Evolutionary conservation across 495 filamentous ascomycete genomes (phyloP), one percentile per base, ranked within the genome.

Genomic region (Lindgomyces ingoldianus): DNA sequence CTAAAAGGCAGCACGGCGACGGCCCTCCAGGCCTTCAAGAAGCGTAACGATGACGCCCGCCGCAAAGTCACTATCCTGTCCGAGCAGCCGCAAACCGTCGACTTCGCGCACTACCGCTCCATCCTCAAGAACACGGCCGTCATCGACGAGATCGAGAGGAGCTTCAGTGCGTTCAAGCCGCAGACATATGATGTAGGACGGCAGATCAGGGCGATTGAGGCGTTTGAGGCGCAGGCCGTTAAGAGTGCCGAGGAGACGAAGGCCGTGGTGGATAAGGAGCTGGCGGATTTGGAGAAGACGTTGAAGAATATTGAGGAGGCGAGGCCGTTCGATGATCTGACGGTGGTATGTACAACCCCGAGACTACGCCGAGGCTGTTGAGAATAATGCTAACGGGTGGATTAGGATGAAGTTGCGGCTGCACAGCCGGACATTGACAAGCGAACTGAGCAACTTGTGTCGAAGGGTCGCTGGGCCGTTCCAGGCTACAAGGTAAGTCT

Each of bases 41-140:
- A 96, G 87, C 94, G 95, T 80, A 97, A 98, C 83, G 95, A 99
- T 70, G 93, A 98, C 74, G 93, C 90, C 75, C 93, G 94, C 80
- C 93, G 95, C 80, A 93, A 91, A 80, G 82, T 98, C 33, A 83
- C 84, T 74, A 57, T 85, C 45, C 90, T 98, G 44, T 84, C 83
- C 49, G 89, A 94, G 73, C 85, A 87, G 71, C 82, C 93, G 52
- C 88, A 90, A 75, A 81, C 84, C 29, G 83, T 99, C 79, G 92
- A 99, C 85, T 97, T 98, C 81, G 76, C 85, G 65, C 83, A 91
- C 77, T 99, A 97, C 90, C 93, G 94, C 80, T 77, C 80, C 73
- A 73, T 87, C 68, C 88, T 99, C 67, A 96, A 96, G 84, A 98
- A 99, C 89, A 85, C 87, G 79, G 86, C 90, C 74, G 81, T 98